Percentiles rank a stretch among this genome's conserved stretches.
These are phyloP conservation scores for Russula compacta DNA, from an alignment of 768 basidiomycete genomes.

Conservation along the genomic window DNA sequence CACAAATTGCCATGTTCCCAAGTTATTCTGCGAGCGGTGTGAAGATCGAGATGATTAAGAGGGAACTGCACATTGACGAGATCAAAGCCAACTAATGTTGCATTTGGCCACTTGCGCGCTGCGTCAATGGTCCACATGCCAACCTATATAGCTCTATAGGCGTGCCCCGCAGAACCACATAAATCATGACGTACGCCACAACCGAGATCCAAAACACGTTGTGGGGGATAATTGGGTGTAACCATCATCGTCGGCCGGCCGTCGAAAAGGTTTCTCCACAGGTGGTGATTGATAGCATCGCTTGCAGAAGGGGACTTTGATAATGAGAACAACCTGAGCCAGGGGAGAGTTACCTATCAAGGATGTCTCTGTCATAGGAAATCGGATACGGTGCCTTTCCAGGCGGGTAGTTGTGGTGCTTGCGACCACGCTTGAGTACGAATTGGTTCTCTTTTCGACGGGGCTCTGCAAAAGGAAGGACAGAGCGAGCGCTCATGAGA, in stretches of 20 bases:
- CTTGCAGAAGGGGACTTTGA: conserved; percentile 7
- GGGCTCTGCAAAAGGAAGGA: conserved; percentile 1
- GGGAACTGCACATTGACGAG: conserved; percentile 68
- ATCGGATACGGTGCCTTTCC: conserved; percentile 78
- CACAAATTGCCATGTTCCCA: conserved; percentile 80
- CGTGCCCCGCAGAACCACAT: not conserved
- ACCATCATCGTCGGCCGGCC: conserved; percentile 15
- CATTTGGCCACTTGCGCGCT: conserved; percentile 18
- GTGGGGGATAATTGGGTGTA: conserved; percentile 12
- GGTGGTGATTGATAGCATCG: conserved; percentile 21
- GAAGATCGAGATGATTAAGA: conserved; percentile 39
- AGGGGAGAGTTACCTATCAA: conserved; percentile 50
- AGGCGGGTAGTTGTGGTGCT: conserved; percentile 57
- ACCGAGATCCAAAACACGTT: conserved; percentile 17
- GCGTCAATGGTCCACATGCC: conserved; percentile 20
- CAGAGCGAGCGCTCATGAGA: conserved; percentile 10
- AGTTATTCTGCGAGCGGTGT: conserved; percentile 47
- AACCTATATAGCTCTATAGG: conserved; percentile 6
- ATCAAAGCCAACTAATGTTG: conserved; percentile 55
- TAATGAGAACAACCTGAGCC: not conserved
- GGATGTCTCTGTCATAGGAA: conserved; percentile 55
- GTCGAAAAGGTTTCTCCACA: conserved; percentile 14
- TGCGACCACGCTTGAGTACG: conserved; percentile 48
- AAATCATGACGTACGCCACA: conserved; percentile 15
- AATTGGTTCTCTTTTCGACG: conserved; percentile 48